Conservation (phyloP, 169 alveolate genomes). For the Eimeria praecox region DNA sequence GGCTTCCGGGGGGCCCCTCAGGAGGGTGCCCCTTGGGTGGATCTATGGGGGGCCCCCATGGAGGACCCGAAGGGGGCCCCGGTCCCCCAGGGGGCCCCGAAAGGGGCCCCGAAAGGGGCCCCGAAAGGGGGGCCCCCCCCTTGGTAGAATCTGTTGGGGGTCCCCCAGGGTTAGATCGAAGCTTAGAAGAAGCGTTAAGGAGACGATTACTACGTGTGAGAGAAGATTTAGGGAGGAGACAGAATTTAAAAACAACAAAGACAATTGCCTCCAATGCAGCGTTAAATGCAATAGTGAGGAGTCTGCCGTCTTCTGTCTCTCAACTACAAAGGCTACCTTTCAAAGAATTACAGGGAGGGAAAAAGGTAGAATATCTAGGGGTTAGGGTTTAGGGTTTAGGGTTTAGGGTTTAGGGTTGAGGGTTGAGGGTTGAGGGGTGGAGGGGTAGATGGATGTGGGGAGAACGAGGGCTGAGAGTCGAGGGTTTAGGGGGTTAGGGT, state of each 20-base stretch:
- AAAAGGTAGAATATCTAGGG: not conserved
- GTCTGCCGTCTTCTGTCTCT: not conserved
- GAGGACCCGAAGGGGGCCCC: conserved; percentile 9
- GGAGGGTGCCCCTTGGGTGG: too few relatives aligned
- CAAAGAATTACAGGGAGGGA: conserved; percentile 30
- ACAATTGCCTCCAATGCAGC: conserved; percentile 26
- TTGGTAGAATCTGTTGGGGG: too few relatives aligned
- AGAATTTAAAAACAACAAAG: not conserved
- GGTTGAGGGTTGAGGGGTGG: too few relatives aligned
- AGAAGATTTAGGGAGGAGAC: conserved; percentile 1
- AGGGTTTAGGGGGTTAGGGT: too few relatives aligned
- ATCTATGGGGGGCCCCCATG: too few relatives aligned
- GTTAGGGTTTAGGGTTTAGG: too few relatives aligned
- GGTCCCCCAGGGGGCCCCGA: conserved; percentile 34
- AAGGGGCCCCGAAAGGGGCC: not conserved
- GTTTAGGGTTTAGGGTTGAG: too few relatives aligned
- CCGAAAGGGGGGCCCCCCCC: not conserved
- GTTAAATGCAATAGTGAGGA: not conserved
- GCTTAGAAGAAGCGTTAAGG: not conserved
- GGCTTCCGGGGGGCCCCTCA: conserved; percentile 23
- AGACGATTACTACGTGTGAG: not conserved
- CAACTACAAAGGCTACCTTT: conserved; percentile 27
- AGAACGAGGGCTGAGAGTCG: too few relatives aligned
- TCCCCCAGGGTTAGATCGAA: too few relatives aligned
- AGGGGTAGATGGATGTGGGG: too few relatives aligned